Percentiles rank a stretch among this genome's conserved stretches.
These are phyloP conservation scores for Colletotrichum siamense DNA, from an alignment of 2,329 filamentous ascomycete species.

Conservation along the genomic window DNA sequence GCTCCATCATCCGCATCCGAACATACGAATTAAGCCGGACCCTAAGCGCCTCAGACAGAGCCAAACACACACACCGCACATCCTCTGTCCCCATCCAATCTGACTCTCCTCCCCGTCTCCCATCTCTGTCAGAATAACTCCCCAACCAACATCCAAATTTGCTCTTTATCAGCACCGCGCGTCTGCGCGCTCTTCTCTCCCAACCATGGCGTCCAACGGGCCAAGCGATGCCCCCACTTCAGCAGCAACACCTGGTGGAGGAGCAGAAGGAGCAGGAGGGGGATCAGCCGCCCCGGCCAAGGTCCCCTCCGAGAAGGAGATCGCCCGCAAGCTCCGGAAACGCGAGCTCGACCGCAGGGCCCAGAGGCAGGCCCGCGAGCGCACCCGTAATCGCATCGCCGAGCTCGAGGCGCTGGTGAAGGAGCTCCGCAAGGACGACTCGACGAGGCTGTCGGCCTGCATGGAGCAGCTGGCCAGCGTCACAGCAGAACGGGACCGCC, in stretches of 20 bases:
- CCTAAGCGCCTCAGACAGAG: not conserved
- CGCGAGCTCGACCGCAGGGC: conserved; percentile 36
- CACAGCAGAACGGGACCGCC: conserved; percentile 28
- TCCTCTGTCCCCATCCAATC: not conserved
- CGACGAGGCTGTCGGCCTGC: conserved; percentile 28
- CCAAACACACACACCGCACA: not conserved
- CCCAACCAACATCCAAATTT: not conserved
- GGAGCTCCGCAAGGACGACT: conserved; percentile 27
- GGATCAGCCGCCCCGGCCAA: not conserved
- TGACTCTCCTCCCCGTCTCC: not conserved
- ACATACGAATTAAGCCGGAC: not conserved
- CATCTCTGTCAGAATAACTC: not conserved
- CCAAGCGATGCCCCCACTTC: not conserved
- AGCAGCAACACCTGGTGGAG: not conserved
- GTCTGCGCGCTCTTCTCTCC: not conserved
- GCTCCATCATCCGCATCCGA: not conserved
- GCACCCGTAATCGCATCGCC: conserved; percentile 35
- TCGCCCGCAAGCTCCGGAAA: conserved; percentile 30
- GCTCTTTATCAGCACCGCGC: not conserved
- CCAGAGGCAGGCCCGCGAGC: conserved; percentile 34
- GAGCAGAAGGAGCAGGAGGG: not conserved
- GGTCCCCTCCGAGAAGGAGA: conserved; percentile 16
- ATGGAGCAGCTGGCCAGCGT: conserved; percentile 30
- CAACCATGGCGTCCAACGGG: not conserved
- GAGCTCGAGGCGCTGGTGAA: conserved; percentile 34